A percentile compares a stretch with the other conserved stretches of the same genome.
Evolutionary conservation across 306 rosid genomes (phyloP).

Genomic region (Morella rubra): DNA sequence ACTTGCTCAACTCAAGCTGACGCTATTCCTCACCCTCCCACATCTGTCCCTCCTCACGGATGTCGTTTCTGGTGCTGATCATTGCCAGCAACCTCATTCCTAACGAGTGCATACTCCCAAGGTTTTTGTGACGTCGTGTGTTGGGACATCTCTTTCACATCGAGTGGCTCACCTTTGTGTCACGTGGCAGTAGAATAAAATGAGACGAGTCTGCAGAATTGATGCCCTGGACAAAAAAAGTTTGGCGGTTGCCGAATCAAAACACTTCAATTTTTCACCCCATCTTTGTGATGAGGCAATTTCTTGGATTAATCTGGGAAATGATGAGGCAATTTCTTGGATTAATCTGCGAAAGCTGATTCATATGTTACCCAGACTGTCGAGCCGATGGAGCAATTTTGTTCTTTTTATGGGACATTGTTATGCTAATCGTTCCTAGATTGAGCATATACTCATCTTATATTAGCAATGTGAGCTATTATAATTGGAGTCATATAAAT

Average conservation of each 20-base stretch:
- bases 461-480: no score
- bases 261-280: not conserved
- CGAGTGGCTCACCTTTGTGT: not conserved
- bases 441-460: no score
- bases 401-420: not conserved
- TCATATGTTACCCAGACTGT: not conserved
- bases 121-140: not conserved
- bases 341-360: not conserved
- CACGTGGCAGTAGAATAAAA: not conserved
- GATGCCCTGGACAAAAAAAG: not conserved
- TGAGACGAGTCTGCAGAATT: not conserved
- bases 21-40: not conserved
- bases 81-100: not conserved
- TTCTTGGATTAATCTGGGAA: not conserved
- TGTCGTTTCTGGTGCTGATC: not conserved
- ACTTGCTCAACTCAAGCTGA: not conserved
- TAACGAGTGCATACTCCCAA: not conserved
- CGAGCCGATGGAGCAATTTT: not conserved
- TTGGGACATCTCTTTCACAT: not conserved
- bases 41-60: not conserved
- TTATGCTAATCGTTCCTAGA: not conserved
- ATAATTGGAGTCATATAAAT: no score
- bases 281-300: not conserved
- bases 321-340: no score
- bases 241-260: not conserved